A percentile compares a stretch with the other conserved stretches of the same genome.
Conservation (phyloP, 345 rosid genomes). For the Linum trigynum region DNA sequence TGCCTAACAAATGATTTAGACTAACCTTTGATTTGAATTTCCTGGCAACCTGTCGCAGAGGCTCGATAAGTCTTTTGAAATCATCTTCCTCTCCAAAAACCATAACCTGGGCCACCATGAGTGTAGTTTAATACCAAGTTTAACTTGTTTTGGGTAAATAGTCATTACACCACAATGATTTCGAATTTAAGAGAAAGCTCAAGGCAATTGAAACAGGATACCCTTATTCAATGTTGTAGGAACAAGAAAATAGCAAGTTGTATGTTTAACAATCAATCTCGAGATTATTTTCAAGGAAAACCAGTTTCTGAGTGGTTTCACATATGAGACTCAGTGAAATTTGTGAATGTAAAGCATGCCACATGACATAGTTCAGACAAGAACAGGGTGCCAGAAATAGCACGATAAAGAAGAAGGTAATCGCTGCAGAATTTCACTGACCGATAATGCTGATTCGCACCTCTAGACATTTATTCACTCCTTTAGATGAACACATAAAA, state of each 20-base stretch:
- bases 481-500: no score
- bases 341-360: no score
- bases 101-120: conserved; percentile 39
- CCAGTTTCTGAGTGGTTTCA: not conserved
- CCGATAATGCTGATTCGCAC: not conserved
- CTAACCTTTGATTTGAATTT: conserved; percentile 60
- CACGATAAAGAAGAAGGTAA: not conserved
- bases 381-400: not conserved
- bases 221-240: not conserved
- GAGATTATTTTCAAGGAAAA: no score
- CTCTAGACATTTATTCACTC: not conserved
- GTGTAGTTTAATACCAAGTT: conserved; percentile 5
- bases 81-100: conserved; percentile 58
- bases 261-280: not conserved
- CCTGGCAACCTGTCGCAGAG: conserved; percentile 61
- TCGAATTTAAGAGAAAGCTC: not conserved
- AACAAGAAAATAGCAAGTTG: not conserved
- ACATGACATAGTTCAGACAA: not conserved
- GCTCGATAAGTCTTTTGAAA: conserved; percentile 38
- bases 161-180: not conserved
- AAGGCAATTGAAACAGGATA: not conserved
- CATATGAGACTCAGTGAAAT: not conserved
- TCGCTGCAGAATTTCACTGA: not conserved
- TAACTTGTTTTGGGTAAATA: not conserved
- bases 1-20: conserved; percentile 1